Evolutionary conservation across 2,329 filamentous ascomycete species (phyloP), one percentile per base, ranked within the genome.

Genomic region (Ophiocordyceps sinensis): DNA sequence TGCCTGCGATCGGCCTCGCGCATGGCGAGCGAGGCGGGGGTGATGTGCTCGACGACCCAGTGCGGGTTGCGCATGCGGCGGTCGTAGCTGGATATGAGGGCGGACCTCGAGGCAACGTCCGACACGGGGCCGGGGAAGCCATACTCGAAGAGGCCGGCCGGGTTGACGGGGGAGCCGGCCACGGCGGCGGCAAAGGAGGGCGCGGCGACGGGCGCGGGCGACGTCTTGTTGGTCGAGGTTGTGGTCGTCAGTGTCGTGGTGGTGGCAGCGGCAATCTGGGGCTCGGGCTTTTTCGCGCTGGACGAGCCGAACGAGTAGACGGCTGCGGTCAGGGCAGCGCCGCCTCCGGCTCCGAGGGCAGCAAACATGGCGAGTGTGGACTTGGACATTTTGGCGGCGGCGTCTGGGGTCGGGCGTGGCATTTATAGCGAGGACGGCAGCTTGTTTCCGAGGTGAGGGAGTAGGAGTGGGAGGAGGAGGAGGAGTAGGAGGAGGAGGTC

Each of bases 11-110:
- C 88, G 50, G 77, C 91, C 45, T 82, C 78, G 47, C 78, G 77
- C 40, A 70, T 60, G 4, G 81, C 71, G 13, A 98, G 75, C 0
- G 89, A 96, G 30, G 77, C 75, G 2, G 87, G 79, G 0, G 91
- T 98, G 62, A 98, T 95, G 69, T 98, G 91, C 68, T 98, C 91
- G 48, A 82, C 80, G 9, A 88, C 91, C 89, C 89, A 98, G 59
- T 84, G 75, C 28, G 91, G 91, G 64, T 98, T 98, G 57, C 88
- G 79, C 36, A 79, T 82, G 46, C 85, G 81, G 26, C 91, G 85
- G 65, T 98, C 89, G 73, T 82, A 98, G 52, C 83, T 80, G 28
- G 88, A 94, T 49, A 88, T 74, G 41, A 96, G 74, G 29, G 85
- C 83, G 23, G 77, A 67, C 31, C 86, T 81, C 42, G 73, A 73